phyloP scores from a whole-genome alignment of 768 basidiomycete species.

The Tylopilus balloui region DNA sequence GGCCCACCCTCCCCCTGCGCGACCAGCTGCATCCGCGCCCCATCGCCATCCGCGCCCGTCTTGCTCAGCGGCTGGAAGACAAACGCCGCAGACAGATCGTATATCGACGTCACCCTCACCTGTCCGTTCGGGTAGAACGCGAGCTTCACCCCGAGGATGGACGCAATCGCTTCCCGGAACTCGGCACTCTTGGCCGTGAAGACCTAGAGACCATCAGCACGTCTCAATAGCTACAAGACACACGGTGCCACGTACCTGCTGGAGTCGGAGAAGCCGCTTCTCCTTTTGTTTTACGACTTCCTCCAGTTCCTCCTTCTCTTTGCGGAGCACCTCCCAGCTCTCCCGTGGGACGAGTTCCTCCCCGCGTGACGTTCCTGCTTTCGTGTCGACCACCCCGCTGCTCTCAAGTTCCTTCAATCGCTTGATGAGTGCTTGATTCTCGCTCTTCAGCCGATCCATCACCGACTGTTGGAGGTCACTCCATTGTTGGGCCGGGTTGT shows the following conservation, averaged over 20 bases:
- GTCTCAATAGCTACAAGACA: background rate
- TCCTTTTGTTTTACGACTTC: constrained; percentile 70
- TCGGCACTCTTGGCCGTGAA: constrained; percentile 83
- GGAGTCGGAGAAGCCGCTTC: constrained; percentile 71
- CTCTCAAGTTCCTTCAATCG: constrained; percentile 60
- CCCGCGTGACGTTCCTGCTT: constrained; percentile 14
- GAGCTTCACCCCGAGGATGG: constrained; percentile 87
- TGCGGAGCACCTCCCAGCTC: constrained; percentile 69
- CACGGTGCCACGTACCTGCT: constrained; percentile 51
- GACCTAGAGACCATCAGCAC: too few species aligned
- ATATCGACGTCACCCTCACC: constrained; percentile 86
- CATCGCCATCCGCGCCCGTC: constrained; percentile 34
- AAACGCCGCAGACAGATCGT: constrained; percentile 82
- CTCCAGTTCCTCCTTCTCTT: constrained; percentile 67
- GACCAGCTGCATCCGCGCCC: constrained; percentile 64
- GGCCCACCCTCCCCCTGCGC: constrained; percentile 73
- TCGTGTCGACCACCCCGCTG: constrained; percentile 24
- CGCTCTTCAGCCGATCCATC: constrained; percentile 69
- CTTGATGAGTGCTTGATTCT: constrained; percentile 79
- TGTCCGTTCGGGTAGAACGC: constrained; percentile 89
- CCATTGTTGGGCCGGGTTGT: constrained; percentile 85
- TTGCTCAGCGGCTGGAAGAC: constrained; percentile 67
- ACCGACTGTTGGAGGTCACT: constrained; percentile 68
- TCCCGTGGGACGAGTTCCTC: constrained; percentile 61
- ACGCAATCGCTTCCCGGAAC: constrained; percentile 86